These are phyloP conservation scores for Chlorella sorokiniana DNA, from an alignment of 139 green algal species.

Conservation along the genomic window DNA sequence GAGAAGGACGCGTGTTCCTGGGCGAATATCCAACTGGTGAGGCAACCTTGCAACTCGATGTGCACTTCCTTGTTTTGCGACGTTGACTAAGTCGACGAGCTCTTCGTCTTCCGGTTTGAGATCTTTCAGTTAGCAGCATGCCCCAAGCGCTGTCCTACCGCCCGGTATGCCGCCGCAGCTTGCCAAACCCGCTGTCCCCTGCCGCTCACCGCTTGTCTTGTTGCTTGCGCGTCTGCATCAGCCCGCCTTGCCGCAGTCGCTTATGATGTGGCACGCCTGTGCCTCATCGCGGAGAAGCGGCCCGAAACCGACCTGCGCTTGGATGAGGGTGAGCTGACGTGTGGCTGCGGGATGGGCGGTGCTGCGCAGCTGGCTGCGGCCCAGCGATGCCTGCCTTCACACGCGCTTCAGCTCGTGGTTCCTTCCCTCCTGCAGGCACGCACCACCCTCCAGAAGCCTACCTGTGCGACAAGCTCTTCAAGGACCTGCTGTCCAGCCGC, in stretches of 20 bases:
- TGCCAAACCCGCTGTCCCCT: not conserved
- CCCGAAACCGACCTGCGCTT: not conserved
- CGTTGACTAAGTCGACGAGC: no score
- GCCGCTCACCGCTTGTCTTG: not conserved
- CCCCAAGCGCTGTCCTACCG: not conserved
- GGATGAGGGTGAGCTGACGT: not conserved
- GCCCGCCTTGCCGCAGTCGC: conserved; percentile 2
- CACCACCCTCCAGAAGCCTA: not conserved
- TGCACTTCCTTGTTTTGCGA: not conserved
- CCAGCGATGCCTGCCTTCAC: not conserved
- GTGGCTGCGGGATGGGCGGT: not conserved
- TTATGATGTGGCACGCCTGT: conserved; percentile 7
- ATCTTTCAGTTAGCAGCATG: no score
- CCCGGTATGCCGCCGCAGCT: no score
- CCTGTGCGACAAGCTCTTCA: not conserved
- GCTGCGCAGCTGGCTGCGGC: not conserved
- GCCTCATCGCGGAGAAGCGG: conserved; percentile 4
- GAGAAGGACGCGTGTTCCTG: not conserved
- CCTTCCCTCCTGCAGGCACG: not conserved
- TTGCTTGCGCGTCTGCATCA: no score
- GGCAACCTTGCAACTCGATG: not conserved
- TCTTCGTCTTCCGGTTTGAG: not conserved
- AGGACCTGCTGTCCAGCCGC: not conserved
- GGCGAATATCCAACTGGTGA: not conserved
- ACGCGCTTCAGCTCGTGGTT: not conserved